These are phyloP conservation scores for Nematocida ironsii DNA, from an alignment of 371 early-diverging fungal genomes.

Conservation along the genomic window DNA sequence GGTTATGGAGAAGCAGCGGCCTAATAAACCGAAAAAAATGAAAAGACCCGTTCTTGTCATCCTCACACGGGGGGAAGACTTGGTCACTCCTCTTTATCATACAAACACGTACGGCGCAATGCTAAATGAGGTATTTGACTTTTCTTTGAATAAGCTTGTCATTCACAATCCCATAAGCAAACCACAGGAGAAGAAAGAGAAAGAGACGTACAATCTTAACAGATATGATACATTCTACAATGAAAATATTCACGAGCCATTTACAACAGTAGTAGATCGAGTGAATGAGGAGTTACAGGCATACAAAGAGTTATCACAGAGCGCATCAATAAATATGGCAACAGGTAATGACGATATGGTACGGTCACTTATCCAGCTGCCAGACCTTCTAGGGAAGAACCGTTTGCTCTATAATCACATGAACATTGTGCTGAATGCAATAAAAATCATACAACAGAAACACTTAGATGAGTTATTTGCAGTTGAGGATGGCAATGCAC, in stretches of 20 bases:
- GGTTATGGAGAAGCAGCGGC: background rate
- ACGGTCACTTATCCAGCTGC: conserved; percentile 82
- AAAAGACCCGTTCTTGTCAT: conserved; percentile 77
- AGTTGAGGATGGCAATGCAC: conserved; percentile 79
- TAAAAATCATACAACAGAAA: conserved; percentile 84
- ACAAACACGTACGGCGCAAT: conserved; percentile 94
- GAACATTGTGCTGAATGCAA: conserved; percentile 85
- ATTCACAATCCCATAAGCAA: conserved; percentile 70
- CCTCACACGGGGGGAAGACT: conserved; percentile 86
- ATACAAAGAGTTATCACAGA: conserved; percentile 69
- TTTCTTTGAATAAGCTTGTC: conserved; percentile 78
- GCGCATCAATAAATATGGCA: conserved; percentile 57
- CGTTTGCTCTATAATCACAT: conserved; percentile 91
- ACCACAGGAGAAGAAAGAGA: conserved; percentile 58
- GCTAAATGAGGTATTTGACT: conserved; percentile 85
- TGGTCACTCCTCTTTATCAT: conserved; percentile 85
- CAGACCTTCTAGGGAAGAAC: conserved; percentile 88
- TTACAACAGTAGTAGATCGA: conserved; percentile 86
- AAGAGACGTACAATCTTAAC: conserved; percentile 81
- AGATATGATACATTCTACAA: conserved; percentile 83
- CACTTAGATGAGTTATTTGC: conserved; percentile 87
- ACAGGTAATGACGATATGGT: conserved; percentile 70
- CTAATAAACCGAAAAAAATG: background rate
- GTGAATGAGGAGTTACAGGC: conserved; percentile 67
- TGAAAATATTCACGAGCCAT: conserved; percentile 82